Evolutionary conservation across 2,329 filamentous ascomycete genomes (phyloP), one percentile per base, ranked within the genome.

Genomic region (Alternaria consortialis): DNA sequence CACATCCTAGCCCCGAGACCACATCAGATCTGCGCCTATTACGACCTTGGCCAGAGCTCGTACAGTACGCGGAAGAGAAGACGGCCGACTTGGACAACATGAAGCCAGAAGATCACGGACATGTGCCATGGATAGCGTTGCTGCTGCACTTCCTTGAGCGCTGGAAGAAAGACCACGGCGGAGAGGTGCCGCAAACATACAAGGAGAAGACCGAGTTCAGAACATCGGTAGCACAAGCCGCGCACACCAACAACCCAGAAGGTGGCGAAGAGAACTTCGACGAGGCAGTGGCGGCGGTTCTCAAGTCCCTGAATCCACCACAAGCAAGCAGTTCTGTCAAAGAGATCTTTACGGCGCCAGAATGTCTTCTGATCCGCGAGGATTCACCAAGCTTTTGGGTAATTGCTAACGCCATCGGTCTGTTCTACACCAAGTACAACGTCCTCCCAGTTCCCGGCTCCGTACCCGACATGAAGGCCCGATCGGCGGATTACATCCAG

Each of bases 201-300:
- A 88, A 90, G 64, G 93, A 98, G 65, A 99, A 99, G 82, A 89
- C 85, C 7, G 89, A 89, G 13, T 98, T 99, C 76, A 86, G 91
- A 57, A 86, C 89, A 29, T 80, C 90, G 12, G 87, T 99, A 1
- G 83, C 88, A 11, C 83, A 84, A 6, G 88, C 86, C 3, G 87
- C 90, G 69, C 87, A 93, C 69, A 91, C 83, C 52, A 82, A 90
- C 68, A 96, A 88, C 59, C 79, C 92, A 0, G 93, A 97, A 77
- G 94, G 93, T 46, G 92, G 91, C 58, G 95, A 99, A 75, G 95
- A 99, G 81, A 99, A 99, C 78, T 99, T 93, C 74, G 93, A 97
- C 62, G 95, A 99, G 79, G 96, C 95, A 4, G 88, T 90, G 46
- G 89, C 88, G 13, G 93, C 94, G 5, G 93, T 98, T 1, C 84